Evolutionary conservation across 2,329 filamentous ascomycete species (phyloP).

Genomic region (Colletotrichum sp.): DNA sequence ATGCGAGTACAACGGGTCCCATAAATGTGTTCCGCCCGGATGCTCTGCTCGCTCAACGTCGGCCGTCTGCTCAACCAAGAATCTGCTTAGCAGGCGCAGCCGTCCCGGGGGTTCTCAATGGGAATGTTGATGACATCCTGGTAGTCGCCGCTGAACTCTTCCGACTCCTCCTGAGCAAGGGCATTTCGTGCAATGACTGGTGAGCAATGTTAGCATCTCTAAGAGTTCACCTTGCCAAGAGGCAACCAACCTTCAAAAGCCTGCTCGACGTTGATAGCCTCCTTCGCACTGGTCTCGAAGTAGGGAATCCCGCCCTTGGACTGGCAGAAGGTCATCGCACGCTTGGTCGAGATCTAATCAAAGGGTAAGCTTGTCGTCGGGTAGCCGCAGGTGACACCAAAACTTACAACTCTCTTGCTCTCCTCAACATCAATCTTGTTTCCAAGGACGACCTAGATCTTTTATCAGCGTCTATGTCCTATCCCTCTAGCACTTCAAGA

Average conservation of each 20-base stretch:
- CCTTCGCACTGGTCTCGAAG: slow-evolving; percentile 99
- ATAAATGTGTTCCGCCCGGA: not conserved
- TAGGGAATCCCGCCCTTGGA: slow-evolving; percentile 97
- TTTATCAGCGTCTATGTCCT: slow-evolving; percentile 23
- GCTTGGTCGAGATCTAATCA: slow-evolving; percentile 84
- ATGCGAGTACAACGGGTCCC: slow-evolving; percentile 5
- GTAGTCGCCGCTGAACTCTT: slow-evolving; percentile 97
- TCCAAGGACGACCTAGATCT: slow-evolving; percentile 80
- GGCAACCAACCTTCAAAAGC: slow-evolving; percentile 65
- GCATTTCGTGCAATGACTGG: slow-evolving; percentile 95
- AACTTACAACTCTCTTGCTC: slow-evolving; percentile 85
- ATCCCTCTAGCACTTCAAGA: not conserved
- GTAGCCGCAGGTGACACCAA: not conserved
- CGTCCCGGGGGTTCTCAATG: slow-evolving; percentile 90
- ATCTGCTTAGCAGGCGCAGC: slow-evolving; percentile 80
- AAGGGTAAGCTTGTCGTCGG: not conserved
- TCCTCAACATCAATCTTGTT: slow-evolving; percentile 99
- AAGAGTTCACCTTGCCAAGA: not conserved
- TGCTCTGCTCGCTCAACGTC: not conserved
- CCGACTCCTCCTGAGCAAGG: slow-evolving; percentile 93
- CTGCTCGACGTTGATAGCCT: slow-evolving; percentile 96
- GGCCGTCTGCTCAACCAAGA: not conserved
- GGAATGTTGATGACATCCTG: slow-evolving; percentile 98
- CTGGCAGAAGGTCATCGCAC: slow-evolving; percentile 96
- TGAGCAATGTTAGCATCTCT: slow-evolving; percentile 19